Percentiles rank a stretch among this genome's conserved stretches.
These are phyloP conservation scores for Solanum hybrid DNA, from an alignment of 305 asterid genomes.

Conservation along the genomic window DNA sequence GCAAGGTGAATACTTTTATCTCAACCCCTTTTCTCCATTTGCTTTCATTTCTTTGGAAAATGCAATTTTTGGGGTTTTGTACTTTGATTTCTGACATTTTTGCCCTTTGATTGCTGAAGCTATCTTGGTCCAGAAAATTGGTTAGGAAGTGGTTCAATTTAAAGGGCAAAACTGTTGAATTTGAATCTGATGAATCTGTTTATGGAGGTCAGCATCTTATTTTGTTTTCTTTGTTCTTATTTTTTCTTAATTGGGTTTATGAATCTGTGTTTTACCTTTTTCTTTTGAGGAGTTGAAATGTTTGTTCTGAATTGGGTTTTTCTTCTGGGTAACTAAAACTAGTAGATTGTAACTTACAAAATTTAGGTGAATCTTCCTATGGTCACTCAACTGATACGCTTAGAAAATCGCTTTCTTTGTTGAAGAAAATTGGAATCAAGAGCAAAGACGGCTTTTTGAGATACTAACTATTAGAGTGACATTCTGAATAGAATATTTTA, in stretches of 20 bases:
- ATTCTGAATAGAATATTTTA: not conserved
- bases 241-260: not conserved
- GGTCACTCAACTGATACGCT: not conserved
- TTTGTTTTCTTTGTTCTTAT: not conserved
- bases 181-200: constrained; percentile 13
- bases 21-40: not conserved
- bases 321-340: not conserved
- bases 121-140: constrained; percentile 15
- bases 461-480: not conserved
- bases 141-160: constrained; percentile 17
- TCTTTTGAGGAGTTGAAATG: not conserved
- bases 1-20: constrained; percentile 1
- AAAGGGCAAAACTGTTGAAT: constrained; percentile 15
- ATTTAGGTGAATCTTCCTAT: not conserved
- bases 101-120: not conserved
- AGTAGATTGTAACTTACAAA: not conserved
- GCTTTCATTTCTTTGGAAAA: not conserved
- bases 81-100: not conserved
- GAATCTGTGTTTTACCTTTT: not conserved
- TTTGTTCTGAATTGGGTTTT: not conserved
- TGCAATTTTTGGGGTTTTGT: not conserved
- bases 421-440: not conserved
- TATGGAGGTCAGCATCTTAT: constrained; percentile 7
- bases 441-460: not conserved
- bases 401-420: not conserved